Percentiles rank a stretch among this genome's conserved stretches.
phyloP scores from a whole-genome alignment of 768 basidiomycete species.

The Cubamyces lactineus region DNA sequence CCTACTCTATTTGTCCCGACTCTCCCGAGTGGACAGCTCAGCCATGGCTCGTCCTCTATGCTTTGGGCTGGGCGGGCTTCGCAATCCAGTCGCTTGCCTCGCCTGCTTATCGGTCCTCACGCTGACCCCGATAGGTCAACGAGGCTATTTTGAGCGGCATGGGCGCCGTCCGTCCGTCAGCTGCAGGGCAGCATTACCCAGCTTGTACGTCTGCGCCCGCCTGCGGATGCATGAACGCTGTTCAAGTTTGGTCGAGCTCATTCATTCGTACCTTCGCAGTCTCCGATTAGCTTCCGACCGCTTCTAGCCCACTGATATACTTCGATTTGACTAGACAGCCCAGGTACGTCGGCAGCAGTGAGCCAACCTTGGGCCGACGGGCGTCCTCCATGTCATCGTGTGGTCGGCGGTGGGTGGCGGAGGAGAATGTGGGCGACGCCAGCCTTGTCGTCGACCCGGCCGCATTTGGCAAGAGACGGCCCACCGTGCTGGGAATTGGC shows the following conservation, averaged over 20 bases:
- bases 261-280: background rate
- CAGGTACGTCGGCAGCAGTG: slow-evolving; percentile 11
- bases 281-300: slow-evolving; percentile 10
- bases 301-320: slow-evolving; percentile 16
- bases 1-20: slow-evolving; percentile 3
- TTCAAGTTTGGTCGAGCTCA: background rate
- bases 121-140: slow-evolving; percentile 6
- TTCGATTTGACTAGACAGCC: slow-evolving; percentile 13
- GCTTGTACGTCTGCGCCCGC: slow-evolving; percentile 12
- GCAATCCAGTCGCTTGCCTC: slow-evolving; percentile 1
- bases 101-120: slow-evolving; percentile 24
- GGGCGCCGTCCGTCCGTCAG: slow-evolving; percentile 16
- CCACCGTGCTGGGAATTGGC: too few species aligned
- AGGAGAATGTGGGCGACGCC: too few species aligned
- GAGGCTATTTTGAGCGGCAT: slow-evolving; percentile 14
- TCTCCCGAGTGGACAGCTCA: background rate
- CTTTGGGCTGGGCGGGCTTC: slow-evolving; percentile 3
- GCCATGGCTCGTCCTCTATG: background rate
- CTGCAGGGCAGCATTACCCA: slow-evolving; percentile 20
- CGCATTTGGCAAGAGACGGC: too few species aligned
- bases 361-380: background rate
- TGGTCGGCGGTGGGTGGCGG: background rate
- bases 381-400: background rate
- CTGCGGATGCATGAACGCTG: background rate
- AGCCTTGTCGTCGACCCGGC: too few species aligned